Evolutionary conservation across 495 filamentous ascomycete species (phyloP).

Genomic region (Annulohypoxylon maeteangense): DNA sequence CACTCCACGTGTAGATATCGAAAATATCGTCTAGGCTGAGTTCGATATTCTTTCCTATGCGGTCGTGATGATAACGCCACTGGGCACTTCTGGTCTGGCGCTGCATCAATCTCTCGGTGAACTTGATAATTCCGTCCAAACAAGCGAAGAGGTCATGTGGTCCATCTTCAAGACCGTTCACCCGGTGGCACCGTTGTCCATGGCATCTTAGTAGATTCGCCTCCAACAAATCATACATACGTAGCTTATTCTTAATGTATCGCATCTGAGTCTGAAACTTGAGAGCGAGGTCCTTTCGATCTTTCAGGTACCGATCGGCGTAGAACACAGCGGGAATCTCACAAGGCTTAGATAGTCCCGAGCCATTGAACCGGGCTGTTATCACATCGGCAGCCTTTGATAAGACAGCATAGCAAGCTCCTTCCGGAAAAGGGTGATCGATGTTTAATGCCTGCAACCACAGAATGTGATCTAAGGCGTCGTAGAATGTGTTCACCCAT

Average conservation of each 20-base stretch:
- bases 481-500: constrained; percentile 69
- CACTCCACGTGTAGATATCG: constrained; percentile 41
- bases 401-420: constrained; percentile 61
- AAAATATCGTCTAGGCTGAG: constrained; percentile 43
- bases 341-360: constrained; percentile 60
- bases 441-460: constrained; percentile 60
- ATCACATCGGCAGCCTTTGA: constrained; percentile 73
- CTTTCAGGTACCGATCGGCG: constrained; percentile 78
- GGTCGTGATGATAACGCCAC: constrained; percentile 38
- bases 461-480: constrained; percentile 74
- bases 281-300: constrained; percentile 61
- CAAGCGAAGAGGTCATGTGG: constrained; percentile 39
- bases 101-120: constrained; percentile 34
- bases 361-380: constrained; percentile 65
- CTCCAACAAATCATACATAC: constrained; percentile 14
- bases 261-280: constrained; percentile 54
- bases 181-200: constrained; percentile 35
- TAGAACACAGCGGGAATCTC: constrained; percentile 79
- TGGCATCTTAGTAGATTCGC: constrained; percentile 20
- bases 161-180: constrained; percentile 31
- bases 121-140: constrained; percentile 35
- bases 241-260: constrained; percentile 40
- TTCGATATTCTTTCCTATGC: constrained; percentile 20
- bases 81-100: constrained; percentile 40
- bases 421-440: constrained; percentile 51